A percentile compares a stretch with the other conserved stretches of the same genome.
Evolutionary conservation across 306 rosid genomes (phyloP).

Genomic region (Sesbania bispinosa): DNA sequence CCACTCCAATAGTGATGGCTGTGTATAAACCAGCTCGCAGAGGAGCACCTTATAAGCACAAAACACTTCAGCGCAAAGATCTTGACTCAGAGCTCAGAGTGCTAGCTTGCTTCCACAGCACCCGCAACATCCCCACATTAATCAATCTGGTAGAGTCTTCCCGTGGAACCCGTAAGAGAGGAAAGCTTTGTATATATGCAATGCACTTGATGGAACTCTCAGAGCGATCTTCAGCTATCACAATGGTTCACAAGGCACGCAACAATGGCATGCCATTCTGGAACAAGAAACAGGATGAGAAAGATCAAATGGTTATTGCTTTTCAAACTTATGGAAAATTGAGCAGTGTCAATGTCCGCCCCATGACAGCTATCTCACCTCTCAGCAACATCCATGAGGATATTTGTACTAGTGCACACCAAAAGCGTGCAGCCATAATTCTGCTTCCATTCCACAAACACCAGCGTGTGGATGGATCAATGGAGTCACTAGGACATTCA

Average conservation of each 20-base stretch:
- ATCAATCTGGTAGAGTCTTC: constrained; percentile 64
- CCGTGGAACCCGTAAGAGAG: constrained; percentile 49
- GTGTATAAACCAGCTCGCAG: constrained; percentile 62
- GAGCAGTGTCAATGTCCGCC: constrained; percentile 52
- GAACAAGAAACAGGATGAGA: constrained; percentile 42
- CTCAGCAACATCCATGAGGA: constrained; percentile 56
- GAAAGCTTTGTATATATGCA: constrained; percentile 62
- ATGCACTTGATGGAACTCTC: constrained; percentile 83
- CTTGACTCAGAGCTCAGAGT: constrained; percentile 49
- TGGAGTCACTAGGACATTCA: constrained; percentile 57
- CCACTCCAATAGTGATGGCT: constrained; percentile 68
- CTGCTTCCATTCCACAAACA: constrained; percentile 66
- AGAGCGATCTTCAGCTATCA: constrained; percentile 69
- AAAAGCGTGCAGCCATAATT: constrained; percentile 51
- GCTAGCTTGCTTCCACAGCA: constrained; percentile 69
- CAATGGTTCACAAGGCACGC: constrained; percentile 77
- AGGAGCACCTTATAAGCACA: constrained; percentile 68
- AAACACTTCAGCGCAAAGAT: constrained; percentile 42
- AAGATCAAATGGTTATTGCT: constrained; percentile 58
- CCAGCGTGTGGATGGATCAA: constrained; percentile 51
- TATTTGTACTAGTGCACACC: constrained; percentile 64
- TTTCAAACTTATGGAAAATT: constrained; percentile 61
- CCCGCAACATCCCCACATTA: constrained; percentile 55
- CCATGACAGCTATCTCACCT: constrained; percentile 68
- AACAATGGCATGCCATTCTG: constrained; percentile 68